Percentiles rank a stretch among this genome's conserved stretches.
Conservation (phyloP, 257 asterid genomes). For the Thymus quinquecostatus region DNA sequence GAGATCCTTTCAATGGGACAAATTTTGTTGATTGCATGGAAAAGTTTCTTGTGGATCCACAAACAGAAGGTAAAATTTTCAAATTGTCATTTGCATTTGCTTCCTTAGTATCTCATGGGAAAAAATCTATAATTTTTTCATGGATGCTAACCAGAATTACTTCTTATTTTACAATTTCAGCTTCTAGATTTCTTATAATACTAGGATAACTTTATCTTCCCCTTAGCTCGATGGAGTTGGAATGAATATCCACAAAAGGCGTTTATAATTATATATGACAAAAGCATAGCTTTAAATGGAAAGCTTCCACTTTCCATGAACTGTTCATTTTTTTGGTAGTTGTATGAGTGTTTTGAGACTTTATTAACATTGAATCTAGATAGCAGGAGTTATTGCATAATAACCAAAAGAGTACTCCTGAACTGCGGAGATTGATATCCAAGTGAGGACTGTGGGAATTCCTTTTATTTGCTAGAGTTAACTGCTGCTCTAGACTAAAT, state of each 20-base stretch:
- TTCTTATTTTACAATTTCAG: conserved; percentile 1
- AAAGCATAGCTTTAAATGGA: background rate
- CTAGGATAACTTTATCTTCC: conserved; percentile 23
- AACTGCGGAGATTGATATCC: background rate
- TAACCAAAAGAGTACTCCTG: background rate
- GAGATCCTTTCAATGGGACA: conserved; percentile 98
- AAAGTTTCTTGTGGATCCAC: conserved; percentile 90
- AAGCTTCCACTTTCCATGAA: background rate
- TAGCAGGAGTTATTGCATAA: conserved; percentile 1
- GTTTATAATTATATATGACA: background rate
- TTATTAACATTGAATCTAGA: background rate
- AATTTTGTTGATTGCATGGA: conserved; percentile 90
- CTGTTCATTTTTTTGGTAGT: background rate
- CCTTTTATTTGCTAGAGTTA: conserved; percentile 13
- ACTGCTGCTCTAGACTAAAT: conserved; percentile 6
- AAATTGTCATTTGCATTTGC: conserved; percentile 10
- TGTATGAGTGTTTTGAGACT: conserved; percentile 11
- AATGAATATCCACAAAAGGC: background rate
- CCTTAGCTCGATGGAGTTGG: conserved; percentile 23
- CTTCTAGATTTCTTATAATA: background rate
- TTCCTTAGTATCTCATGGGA: background rate
- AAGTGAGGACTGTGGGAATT: conserved; percentile 19
- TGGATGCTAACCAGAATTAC: background rate
- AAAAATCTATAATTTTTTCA: background rate
- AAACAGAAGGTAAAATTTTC: conserved; percentile 75